These are phyloP conservation scores for Mycosphaerella sp. DNA, from an alignment of 2,329 filamentous ascomycete species.

Conservation along the genomic window DNA sequence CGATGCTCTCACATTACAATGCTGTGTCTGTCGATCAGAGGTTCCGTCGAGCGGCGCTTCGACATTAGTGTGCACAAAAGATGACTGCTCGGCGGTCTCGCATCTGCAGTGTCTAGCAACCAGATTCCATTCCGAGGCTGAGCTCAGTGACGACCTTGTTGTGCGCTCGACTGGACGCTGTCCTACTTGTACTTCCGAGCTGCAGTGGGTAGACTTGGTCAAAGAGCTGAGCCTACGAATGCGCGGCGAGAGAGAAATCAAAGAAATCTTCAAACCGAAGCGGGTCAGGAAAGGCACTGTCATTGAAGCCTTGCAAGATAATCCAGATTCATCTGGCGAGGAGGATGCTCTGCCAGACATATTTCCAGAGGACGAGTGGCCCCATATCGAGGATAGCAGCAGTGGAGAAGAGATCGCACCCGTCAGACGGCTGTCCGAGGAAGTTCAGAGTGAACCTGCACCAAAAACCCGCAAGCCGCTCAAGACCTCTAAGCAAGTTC, in stretches of 20 bases:
- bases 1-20: constrained; percentile 34
- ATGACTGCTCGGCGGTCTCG: constrained; percentile 44
- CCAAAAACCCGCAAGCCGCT: constrained; percentile 9
- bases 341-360: constrained; percentile 21
- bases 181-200: constrained; percentile 57
- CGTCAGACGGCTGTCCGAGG: not conserved
- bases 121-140: constrained; percentile 39
- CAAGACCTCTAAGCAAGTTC: constrained; percentile 31
- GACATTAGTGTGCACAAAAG: constrained; percentile 48
- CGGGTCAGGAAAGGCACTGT: constrained; percentile 15
- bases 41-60: constrained; percentile 38
- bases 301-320: constrained; percentile 15
- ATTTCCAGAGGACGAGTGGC: constrained; percentile 24
- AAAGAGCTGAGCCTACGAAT: constrained; percentile 72
- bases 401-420: constrained; percentile 27
- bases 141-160: constrained; percentile 16
- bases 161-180: constrained; percentile 62
- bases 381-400: constrained; percentile 31
- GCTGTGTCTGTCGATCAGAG: constrained; percentile 45
- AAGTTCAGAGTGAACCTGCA: constrained; percentile 22
- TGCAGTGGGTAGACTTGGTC: constrained; percentile 72
- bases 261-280: constrained; percentile 55
- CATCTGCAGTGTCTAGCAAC: constrained; percentile 54
- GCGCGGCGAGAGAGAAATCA: constrained; percentile 63
- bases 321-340: constrained; percentile 18